Conservation (phyloP, 768 basidiomycete genomes). For the Phylloporus sp. region DNA sequence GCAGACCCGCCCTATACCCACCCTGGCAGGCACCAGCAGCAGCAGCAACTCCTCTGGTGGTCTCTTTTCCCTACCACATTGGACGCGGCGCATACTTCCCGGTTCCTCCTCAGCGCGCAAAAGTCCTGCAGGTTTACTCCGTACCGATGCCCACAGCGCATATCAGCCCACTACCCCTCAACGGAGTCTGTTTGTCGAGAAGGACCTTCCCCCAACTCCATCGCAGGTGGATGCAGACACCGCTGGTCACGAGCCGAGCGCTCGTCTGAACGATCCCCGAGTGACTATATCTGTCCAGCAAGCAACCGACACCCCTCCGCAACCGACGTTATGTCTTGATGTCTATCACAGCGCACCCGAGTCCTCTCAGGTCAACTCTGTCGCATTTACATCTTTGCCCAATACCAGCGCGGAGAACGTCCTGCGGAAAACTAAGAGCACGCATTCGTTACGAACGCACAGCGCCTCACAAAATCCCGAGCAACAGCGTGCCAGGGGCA, state of each 20-base stretch:
- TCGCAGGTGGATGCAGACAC: constrained; percentile 2
- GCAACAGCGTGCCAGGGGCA: constrained; percentile 42
- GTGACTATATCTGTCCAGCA: constrained; percentile 20
- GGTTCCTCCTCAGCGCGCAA: constrained; percentile 29
- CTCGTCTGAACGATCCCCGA: constrained; percentile 6
- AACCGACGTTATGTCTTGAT: constrained; percentile 55
- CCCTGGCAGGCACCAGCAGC: constrained; percentile 41
- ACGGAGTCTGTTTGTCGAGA: constrained; percentile 26
- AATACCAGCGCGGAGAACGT: constrained; percentile 11
- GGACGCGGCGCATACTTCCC: constrained; percentile 49
- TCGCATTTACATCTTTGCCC: constrained; percentile 37
- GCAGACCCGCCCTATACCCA: constrained; percentile 40
- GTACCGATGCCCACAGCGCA: constrained; percentile 23
- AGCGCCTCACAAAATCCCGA: constrained; percentile 10
- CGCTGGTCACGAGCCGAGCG: background rate
- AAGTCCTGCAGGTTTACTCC: constrained; percentile 20
- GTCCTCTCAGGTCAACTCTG: constrained; percentile 43
- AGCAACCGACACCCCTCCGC: constrained; percentile 35
- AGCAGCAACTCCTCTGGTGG: constrained; percentile 35
- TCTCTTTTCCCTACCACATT: constrained; percentile 62
- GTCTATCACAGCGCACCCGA: constrained; percentile 49
- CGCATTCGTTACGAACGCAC: constrained; percentile 28
- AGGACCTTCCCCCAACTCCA: constrained; percentile 49
- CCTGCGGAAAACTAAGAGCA: constrained; percentile 52
- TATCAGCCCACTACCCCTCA: constrained; percentile 14